A percentile compares a stretch with the other conserved stretches of the same genome.
phyloP scores from a whole-genome alignment of 192 early-diverging fungal genomes.

The Coemansia sp. region DNA sequence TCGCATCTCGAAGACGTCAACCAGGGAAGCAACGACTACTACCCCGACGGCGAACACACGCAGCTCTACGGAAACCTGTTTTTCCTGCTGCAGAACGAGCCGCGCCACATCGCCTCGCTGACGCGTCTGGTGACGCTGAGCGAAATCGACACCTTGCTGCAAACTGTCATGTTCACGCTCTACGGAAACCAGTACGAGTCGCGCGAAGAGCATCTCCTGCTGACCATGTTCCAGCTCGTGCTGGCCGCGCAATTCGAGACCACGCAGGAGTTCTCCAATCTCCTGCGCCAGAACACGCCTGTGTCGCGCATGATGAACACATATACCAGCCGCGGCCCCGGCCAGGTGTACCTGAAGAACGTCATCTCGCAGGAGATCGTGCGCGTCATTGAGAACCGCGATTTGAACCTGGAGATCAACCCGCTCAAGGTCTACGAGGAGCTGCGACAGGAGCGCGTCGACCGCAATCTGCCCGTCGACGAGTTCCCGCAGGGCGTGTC shows the following conservation, averaged over 20 bases:
- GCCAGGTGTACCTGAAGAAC: slow-evolving; percentile 88
- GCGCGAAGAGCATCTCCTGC: slow-evolving; percentile 89
- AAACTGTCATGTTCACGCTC: slow-evolving; percentile 95
- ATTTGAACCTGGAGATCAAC: slow-evolving; percentile 91
- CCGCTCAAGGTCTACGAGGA: slow-evolving; percentile 76
- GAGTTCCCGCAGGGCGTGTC: slow-evolving; percentile 74
- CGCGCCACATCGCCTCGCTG: slow-evolving; percentile 83
- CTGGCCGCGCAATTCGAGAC: slow-evolving; percentile 90
- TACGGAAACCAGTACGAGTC: slow-evolving; percentile 97
- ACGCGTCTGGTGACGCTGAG: slow-evolving; percentile 77
- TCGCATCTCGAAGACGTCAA: slow-evolving; percentile 51
- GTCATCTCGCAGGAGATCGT: slow-evolving; percentile 79
- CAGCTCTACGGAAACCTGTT: slow-evolving; percentile 93
- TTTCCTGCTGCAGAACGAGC: slow-evolving; percentile 87
- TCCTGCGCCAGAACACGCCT: slow-evolving; percentile 92
- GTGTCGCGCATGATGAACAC: slow-evolving; percentile 99
- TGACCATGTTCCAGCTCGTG: slow-evolving; percentile 96
- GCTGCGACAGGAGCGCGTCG: slow-evolving; percentile 37
- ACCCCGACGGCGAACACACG: slow-evolving; percentile 75
- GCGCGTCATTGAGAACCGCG: slow-evolving; percentile 72
- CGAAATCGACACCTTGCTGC: slow-evolving; percentile 91
- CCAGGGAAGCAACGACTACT: slow-evolving; percentile 52
- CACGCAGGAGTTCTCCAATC: slow-evolving; percentile 81
- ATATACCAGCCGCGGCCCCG: slow-evolving; percentile 89
- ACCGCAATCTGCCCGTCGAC: slow-evolving; percentile 30